These are phyloP conservation scores for Torulaspora quercuum DNA, from an alignment of 805 yeast species.

Conservation along the genomic window DNA sequence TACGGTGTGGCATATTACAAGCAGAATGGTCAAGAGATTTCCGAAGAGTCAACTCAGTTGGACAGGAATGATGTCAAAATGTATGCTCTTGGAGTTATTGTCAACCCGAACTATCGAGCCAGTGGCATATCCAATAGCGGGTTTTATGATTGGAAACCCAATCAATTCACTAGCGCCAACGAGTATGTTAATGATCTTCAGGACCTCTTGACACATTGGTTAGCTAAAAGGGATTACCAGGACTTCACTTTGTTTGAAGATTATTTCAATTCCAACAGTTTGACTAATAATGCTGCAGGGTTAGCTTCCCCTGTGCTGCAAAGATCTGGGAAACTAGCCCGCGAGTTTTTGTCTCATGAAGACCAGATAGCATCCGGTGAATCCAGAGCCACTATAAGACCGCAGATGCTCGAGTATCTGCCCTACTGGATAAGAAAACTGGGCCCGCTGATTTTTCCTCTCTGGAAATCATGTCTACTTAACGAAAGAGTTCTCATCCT, in stretches of 20 bases:
- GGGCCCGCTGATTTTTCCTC: constrained; percentile 36
- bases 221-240: constrained; percentile 10
- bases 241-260: constrained; percentile 20
- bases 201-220: constrained; percentile 25
- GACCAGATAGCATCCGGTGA: constrained; percentile 1
- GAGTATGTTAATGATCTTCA: constrained; percentile 24
- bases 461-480: constrained; percentile 34
- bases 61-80: constrained; percentile 50
- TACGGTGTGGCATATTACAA: constrained; percentile 52
- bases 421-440: constrained; percentile 29
- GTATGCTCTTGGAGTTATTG: constrained; percentile 62
- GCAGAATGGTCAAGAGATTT: constrained; percentile 41
- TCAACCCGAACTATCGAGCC: constrained; percentile 40
- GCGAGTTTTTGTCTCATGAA: constrained; percentile 8
- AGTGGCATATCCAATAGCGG: constrained; percentile 8
- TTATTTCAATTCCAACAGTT: constrained; percentile 16
- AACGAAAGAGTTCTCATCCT: constrained; percentile 31
- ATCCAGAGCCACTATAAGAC: constrained; percentile 6
- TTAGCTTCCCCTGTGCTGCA: constrained; percentile 18
- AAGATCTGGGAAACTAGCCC: constrained; percentile 17
- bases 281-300: constrained; percentile 11
- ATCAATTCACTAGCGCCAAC: constrained; percentile 20
- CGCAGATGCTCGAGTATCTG: constrained; percentile 21
- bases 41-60: constrained; percentile 20
- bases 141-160: constrained; percentile 19